A percentile compares a stretch with the other conserved stretches of the same genome.
Conservation (phyloP, 164 flowering plant species). For the Stephania cephalantha region DNA sequence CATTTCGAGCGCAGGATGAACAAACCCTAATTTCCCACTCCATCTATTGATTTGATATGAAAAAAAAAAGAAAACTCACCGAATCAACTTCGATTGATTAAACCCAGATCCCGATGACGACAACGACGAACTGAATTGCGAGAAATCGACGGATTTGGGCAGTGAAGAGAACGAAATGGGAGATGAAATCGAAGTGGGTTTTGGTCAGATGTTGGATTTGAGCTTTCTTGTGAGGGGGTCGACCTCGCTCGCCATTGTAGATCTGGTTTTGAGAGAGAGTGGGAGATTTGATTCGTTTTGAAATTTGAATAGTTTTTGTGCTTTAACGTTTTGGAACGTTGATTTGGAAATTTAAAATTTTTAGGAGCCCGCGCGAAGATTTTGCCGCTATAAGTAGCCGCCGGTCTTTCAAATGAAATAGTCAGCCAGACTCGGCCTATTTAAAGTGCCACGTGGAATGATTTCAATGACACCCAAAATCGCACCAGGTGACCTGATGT, state of each 20-base stretch:
- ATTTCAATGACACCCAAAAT: too few relatives aligned
- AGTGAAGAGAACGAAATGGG: not conserved
- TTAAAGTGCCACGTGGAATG: too few relatives aligned
- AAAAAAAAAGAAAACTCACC: not conserved
- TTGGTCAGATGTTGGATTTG: slow-evolving; percentile 1
- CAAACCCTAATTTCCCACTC: not conserved
- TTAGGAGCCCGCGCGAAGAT: slow-evolving; percentile 11
- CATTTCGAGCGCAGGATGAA: not conserved
- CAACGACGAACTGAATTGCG: not conserved
- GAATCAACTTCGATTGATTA: not conserved
- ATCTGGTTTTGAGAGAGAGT: slow-evolving; percentile 10
- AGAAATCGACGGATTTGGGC: not conserved
- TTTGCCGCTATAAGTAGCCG: slow-evolving; percentile 6
- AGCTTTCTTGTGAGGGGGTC: not conserved
- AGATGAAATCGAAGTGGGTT: slow-evolving; percentile 3
- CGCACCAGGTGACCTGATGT: too few relatives aligned
- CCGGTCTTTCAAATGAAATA: not conserved
- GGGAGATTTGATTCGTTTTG: slow-evolving; percentile 3
- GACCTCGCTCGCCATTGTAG: not conserved
- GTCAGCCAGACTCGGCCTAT: too few relatives aligned
- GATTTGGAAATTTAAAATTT: not conserved
- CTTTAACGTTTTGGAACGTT: not conserved
- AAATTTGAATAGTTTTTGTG: not conserved
- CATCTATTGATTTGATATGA: not conserved
- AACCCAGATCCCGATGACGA: slow-evolving; percentile 1